phyloP scores from a whole-genome alignment of 371 early-diverging fungal genomes.

The Synchytrium microbalum region DNA sequence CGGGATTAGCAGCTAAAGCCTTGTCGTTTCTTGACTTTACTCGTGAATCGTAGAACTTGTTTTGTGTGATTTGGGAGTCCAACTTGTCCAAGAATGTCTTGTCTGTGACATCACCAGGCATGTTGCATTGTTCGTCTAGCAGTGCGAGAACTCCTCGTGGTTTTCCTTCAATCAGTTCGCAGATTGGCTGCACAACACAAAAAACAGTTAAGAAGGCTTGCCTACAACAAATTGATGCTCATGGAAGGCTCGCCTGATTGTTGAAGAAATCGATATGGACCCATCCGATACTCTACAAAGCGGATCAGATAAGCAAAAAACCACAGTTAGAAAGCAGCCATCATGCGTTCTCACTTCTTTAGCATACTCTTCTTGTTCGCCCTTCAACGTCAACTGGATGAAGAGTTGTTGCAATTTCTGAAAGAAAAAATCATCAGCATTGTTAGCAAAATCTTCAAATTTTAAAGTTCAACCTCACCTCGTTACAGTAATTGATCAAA shows the following conservation, averaged over 20 bases:
- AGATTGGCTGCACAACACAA: too few relatives aligned
- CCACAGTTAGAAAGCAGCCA: too few relatives aligned
- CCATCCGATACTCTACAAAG: conserved; percentile 39
- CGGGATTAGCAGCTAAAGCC: conserved; percentile 12
- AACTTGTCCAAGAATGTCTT: conserved; percentile 30
- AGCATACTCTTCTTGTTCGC: conserved; percentile 41
- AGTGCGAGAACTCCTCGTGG: conserved; percentile 40
- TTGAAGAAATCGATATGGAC: conserved; percentile 47
- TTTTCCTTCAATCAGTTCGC: conserved; percentile 24
- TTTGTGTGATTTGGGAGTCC: conserved; percentile 10
- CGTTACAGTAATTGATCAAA: conserved; percentile 38
- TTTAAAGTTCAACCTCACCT: conserved; percentile 61
- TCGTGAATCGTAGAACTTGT: conserved; percentile 26
- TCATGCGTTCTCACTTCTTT: conserved; percentile 22
- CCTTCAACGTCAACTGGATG: conserved; percentile 40
- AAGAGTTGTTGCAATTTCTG: conserved; percentile 58
- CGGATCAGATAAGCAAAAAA: neutral
- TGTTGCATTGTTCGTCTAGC: conserved; percentile 54
- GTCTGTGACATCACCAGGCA: conserved; percentile 32
- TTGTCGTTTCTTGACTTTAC: conserved; percentile 15
- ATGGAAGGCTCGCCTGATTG: conserved; percentile 28
- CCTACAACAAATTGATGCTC: too few relatives aligned
- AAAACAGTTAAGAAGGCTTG: too few relatives aligned
- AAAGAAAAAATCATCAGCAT: too few relatives aligned
- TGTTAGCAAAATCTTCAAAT: too few relatives aligned